Conservation (phyloP, 2,329 filamentous ascomycete species). For the Pseudogymnoascus sp. region DNA sequence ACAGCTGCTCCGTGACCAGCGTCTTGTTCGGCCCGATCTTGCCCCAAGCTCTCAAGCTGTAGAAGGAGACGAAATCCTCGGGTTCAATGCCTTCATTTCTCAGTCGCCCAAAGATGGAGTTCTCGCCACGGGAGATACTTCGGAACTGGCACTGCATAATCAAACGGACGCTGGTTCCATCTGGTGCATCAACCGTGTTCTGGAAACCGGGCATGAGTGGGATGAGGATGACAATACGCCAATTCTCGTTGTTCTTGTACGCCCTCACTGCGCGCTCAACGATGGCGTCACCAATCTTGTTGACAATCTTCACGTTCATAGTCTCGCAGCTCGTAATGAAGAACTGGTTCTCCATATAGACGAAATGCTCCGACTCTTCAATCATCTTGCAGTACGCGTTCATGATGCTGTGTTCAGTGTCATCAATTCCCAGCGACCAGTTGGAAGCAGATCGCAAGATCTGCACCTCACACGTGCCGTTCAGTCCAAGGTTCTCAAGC, state of each 20-base stretch:
- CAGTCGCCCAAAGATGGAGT: constrained; percentile 83
- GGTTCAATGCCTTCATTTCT: constrained; percentile 76
- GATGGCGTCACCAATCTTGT: constrained; percentile 87
- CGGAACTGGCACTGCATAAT: constrained; percentile 97
- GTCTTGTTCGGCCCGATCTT: constrained; percentile 75
- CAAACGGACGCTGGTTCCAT: constrained; percentile 85
- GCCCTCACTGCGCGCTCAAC: constrained; percentile 87
- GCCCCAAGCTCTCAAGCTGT: constrained; percentile 85
- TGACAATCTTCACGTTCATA: constrained; percentile 78
- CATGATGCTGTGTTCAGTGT: constrained; percentile 90
- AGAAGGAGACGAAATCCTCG: constrained; percentile 93
- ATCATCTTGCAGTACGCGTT: constrained; percentile 93
- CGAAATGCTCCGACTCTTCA: constrained; percentile 88
- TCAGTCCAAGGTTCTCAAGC: constrained; percentile 76
- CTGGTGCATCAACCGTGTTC: constrained; percentile 87
- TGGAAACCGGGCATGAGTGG: constrained; percentile 98
- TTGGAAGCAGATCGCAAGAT: constrained; percentile 82
- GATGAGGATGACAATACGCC: constrained; percentile 84
- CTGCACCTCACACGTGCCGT: constrained; percentile 93
- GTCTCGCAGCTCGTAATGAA: constrained; percentile 92
- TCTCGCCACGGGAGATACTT: constrained; percentile 87
- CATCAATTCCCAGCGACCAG: constrained; percentile 86
- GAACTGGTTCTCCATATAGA: constrained; percentile 99
- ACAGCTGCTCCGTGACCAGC: constrained; percentile 89
- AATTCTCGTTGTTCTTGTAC: constrained; percentile 73